A percentile compares a stretch with the other conserved stretches of the same genome.
phyloP scores from a whole-genome alignment of 2,329 filamentous ascomycete genomes.

The Elsinoe australis region DNA sequence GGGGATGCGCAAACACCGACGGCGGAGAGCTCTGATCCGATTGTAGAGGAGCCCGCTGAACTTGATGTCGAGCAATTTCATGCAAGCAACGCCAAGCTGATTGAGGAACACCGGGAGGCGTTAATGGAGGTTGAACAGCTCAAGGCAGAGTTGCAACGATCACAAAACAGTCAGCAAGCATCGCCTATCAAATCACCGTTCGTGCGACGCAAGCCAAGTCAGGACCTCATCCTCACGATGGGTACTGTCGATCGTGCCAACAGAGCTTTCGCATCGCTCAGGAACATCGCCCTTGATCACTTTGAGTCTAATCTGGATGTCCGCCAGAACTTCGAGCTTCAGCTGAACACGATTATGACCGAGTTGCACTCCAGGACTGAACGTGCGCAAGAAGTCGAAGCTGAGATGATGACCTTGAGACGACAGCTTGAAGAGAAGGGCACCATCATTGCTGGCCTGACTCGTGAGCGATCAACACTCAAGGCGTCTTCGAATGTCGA shows the following conservation, averaged over 20 bases:
- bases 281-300: constrained; percentile 79
- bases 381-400: constrained; percentile 81
- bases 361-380: constrained; percentile 83
- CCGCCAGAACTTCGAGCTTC: constrained; percentile 87
- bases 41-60: constrained; percentile 65
- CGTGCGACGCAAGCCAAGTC: constrained; percentile 86
- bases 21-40: constrained; percentile 3
- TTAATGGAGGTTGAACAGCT: constrained; percentile 84
- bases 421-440: constrained; percentile 98
- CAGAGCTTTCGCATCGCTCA: constrained; percentile 79
- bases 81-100: constrained; percentile 73
- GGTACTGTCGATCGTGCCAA: constrained; percentile 71
- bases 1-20: constrained; percentile 9
- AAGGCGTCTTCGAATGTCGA: constrained; percentile 74
- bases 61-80: constrained; percentile 65
- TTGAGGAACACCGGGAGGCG: constrained; percentile 71
- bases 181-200: constrained; percentile 49
- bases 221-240: constrained; percentile 57
- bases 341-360: constrained; percentile 84
- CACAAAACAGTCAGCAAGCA: constrained; percentile 31
- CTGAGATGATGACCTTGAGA: constrained; percentile 71
- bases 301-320: constrained; percentile 75
- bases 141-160: constrained; percentile 74
- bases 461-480: constrained; percentile 84
- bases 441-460: constrained; percentile 88